phyloP scores from a whole-genome alignment of 1,139 yeast genomes.

The Zygosaccharomyces pseudobailii region DNA sequence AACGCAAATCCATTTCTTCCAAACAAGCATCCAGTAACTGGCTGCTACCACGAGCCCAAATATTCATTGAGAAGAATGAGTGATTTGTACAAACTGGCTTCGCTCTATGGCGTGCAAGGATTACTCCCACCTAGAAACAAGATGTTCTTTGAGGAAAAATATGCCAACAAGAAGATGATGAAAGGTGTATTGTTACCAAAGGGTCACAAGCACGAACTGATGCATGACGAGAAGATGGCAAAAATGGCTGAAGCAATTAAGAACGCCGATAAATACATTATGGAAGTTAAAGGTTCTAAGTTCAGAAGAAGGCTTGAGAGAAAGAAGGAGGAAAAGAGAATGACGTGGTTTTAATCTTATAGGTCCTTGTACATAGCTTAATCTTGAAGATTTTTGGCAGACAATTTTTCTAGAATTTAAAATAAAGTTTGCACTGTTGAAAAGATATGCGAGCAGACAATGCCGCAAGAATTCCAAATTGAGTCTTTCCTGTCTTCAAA shows the following conservation, averaged over 20 bases:
- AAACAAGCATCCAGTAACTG: constrained; percentile 77
- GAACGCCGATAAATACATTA: constrained; percentile 67
- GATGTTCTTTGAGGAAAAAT: constrained; percentile 77
- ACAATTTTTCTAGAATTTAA: background rate
- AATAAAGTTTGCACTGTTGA: background rate
- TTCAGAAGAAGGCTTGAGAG: constrained; percentile 54
- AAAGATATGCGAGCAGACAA: constrained; percentile 2
- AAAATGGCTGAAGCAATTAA: constrained; percentile 63
- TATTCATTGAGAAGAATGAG: constrained; percentile 82
- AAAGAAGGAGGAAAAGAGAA: constrained; percentile 42
- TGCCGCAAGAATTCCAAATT: constrained; percentile 30
- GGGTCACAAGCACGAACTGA: constrained; percentile 77
- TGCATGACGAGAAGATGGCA: constrained; percentile 54
- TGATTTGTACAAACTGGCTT: constrained; percentile 78
- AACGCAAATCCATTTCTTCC: constrained; percentile 85
- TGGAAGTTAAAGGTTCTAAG: constrained; percentile 57
- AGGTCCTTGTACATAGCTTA: constrained; percentile 10
- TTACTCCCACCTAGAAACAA: constrained; percentile 70
- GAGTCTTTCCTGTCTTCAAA: constrained; percentile 29
- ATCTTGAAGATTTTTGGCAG: background rate
- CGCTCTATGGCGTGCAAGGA: constrained; percentile 72
- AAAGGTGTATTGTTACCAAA: constrained; percentile 75
- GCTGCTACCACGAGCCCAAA: constrained; percentile 70
- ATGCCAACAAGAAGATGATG: constrained; percentile 63
- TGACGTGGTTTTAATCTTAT: constrained; percentile 42